Evolutionary conservation across 2,329 filamentous ascomycete species (phyloP).

Genomic region (Onygenales sp.): DNA sequence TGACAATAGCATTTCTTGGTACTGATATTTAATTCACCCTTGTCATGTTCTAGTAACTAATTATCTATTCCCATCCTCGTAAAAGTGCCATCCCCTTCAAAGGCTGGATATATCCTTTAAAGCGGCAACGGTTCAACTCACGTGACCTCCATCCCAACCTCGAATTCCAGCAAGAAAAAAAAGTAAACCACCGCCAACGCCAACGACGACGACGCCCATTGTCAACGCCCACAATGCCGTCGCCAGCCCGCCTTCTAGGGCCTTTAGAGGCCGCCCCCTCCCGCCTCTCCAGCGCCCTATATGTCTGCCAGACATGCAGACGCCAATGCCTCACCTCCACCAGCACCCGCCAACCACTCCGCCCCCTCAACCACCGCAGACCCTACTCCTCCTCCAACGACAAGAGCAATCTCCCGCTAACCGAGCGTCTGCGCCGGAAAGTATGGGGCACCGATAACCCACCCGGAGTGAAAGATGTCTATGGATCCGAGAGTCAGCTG

Average conservation of each 20-base stretch:
- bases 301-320: conserved; percentile 33
- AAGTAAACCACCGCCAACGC: background rate
- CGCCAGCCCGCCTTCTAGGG: conserved; percentile 26
- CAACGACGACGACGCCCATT: background rate
- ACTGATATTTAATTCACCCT: too few relatives aligned
- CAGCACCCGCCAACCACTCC: conserved; percentile 18
- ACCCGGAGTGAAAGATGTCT: conserved; percentile 40
- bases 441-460: conserved; percentile 44
- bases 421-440: conserved; percentile 38
- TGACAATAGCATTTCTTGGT: too few relatives aligned
- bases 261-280: conserved; percentile 24
- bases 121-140: too few relatives aligned
- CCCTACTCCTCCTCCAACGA: conserved; percentile 7
- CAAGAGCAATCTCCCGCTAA: conserved; percentile 23
- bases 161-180: conserved; percentile 1
- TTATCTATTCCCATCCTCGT: too few relatives aligned
- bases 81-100: too few relatives aligned
- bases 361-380: conserved; percentile 18
- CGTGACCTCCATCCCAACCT: background rate
- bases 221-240: conserved; percentile 25
- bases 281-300: conserved; percentile 20
- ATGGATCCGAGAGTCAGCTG: conserved; percentile 30
- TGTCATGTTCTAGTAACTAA: too few relatives aligned
- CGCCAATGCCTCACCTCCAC: conserved; percentile 18
- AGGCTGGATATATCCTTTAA: too few relatives aligned